Percentiles rank a stretch among this genome's conserved stretches.
Conservation (phyloP, 2,329 filamentous ascomycete species). For the Pseudocercospora pini-densiflorae region DNA sequence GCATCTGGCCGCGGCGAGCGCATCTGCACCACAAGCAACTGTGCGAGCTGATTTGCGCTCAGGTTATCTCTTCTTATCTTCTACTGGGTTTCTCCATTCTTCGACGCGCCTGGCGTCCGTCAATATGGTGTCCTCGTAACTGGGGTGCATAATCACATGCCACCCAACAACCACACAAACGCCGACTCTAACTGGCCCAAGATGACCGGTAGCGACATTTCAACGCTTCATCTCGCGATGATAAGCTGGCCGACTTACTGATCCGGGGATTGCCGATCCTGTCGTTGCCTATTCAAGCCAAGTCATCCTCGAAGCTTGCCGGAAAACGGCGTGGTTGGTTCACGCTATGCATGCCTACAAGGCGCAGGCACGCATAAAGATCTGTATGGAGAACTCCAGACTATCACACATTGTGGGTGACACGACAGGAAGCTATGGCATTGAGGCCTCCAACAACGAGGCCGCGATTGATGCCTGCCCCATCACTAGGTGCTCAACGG, state of each 20-base stretch:
- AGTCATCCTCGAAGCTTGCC: neutral
- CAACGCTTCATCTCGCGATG: neutral
- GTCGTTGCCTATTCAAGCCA: constrained; percentile 6
- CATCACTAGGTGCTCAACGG: neutral
- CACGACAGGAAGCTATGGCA: constrained; percentile 4
- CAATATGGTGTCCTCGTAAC: constrained; percentile 4
- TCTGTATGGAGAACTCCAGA: neutral
- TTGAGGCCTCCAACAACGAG: neutral
- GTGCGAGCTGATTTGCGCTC: neutral
- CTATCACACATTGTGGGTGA: constrained; percentile 1
- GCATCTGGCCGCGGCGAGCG: constrained; percentile 1
- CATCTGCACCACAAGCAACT: neutral
- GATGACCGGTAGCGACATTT: neutral
- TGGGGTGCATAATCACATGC: constrained; percentile 10
- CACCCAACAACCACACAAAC: neutral
- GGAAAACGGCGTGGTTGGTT: constrained; percentile 12
- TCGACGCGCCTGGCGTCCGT: constrained; percentile 2
- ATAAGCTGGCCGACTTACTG: neutral
- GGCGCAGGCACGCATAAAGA: constrained; percentile 3
- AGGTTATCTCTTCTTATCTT: constrained; percentile 2
- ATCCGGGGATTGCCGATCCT: neutral
- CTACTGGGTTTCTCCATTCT: neutral
- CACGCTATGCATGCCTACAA: neutral
- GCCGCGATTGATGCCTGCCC: neutral
- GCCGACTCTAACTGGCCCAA: neutral